Conservation (phyloP, 2,329 filamentous ascomycete species). For the Talaromyces albobiverticillius region DNA sequence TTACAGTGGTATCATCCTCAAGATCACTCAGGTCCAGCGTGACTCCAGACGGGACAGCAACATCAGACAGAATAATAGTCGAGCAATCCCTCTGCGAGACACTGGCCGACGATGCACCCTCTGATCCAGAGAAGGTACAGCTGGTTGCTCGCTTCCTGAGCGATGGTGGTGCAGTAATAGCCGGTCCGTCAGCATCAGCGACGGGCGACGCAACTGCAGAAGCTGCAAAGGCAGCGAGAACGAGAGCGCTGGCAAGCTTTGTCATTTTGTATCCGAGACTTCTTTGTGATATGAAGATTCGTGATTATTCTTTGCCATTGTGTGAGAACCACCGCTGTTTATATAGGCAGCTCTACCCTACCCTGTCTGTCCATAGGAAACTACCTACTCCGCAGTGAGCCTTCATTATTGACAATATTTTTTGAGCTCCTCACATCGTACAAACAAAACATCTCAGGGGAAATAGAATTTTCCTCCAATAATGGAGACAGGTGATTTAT, state of each 20-base stretch:
- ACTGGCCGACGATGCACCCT: constrained; percentile 22
- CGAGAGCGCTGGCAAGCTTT: not conserved
- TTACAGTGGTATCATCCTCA: constrained; percentile 28
- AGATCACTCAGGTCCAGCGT: constrained; percentile 35
- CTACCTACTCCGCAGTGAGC: too few relatives aligned
- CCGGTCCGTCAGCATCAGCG: constrained; percentile 1
- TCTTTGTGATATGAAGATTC: too few relatives aligned
- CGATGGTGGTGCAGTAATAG: constrained; percentile 2
- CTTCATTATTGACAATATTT: too few relatives aligned
- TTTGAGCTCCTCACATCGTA: too few relatives aligned
- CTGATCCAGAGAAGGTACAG: constrained; percentile 24
- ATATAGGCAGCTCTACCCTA: too few relatives aligned
- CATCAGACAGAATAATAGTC: constrained; percentile 31
- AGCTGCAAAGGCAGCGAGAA: not conserved
- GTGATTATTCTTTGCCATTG: too few relatives aligned
- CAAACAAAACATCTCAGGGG: too few relatives aligned
- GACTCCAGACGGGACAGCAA: constrained; percentile 33
- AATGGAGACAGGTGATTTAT: too few relatives aligned
- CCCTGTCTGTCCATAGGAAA: too few relatives aligned
- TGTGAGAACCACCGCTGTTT: too few relatives aligned
- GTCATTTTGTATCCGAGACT: too few relatives aligned
- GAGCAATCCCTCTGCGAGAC: constrained; percentile 27
- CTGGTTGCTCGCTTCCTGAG: constrained; percentile 7
- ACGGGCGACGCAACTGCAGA: constrained; percentile 2
- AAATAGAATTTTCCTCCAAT: too few relatives aligned